These are phyloP conservation scores for Trametes versicolor DNA, from an alignment of 1,284 basidiomycete species.

Conservation along the genomic window DNA sequence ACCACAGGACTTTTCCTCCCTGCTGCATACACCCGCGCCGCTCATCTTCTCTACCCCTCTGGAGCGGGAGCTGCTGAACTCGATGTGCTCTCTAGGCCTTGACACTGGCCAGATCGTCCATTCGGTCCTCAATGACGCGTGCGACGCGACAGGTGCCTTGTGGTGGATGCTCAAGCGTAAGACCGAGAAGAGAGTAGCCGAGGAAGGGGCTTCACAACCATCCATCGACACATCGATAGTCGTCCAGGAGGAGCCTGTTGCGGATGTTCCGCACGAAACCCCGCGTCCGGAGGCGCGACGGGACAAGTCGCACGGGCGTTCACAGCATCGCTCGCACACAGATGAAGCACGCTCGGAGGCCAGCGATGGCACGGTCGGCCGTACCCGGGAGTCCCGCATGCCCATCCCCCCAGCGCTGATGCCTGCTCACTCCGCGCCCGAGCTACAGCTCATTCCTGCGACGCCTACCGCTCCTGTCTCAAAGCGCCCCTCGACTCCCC, in stretches of 20 bases:
- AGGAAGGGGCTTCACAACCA: slow-evolving; percentile 46
- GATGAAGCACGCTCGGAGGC: slow-evolving; percentile 31
- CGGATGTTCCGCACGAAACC: slow-evolving; percentile 3
- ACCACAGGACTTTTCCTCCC: slow-evolving; percentile 75
- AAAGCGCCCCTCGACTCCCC: slow-evolving; percentile 60
- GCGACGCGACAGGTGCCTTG: slow-evolving; percentile 89
- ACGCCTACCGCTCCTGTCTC: slow-evolving; percentile 67
- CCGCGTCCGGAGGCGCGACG: slow-evolving; percentile 22
- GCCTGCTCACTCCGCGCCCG: slow-evolving; percentile 53
- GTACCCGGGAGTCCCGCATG: slow-evolving; percentile 34
- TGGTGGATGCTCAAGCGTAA: slow-evolving; percentile 97
- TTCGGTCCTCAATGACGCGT: slow-evolving; percentile 91
- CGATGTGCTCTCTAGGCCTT: slow-evolving; percentile 82
- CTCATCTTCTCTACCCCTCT: slow-evolving; percentile 87
- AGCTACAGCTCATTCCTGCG: slow-evolving; percentile 75
- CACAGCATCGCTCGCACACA: slow-evolving; percentile 17
- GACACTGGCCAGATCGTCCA: slow-evolving; percentile 96
- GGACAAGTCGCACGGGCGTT: slow-evolving; percentile 27
- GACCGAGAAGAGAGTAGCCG: slow-evolving; percentile 69
- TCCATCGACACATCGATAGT: slow-evolving; percentile 25
- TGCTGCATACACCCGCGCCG: slow-evolving; percentile 77
- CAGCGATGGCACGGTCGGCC: slow-evolving; percentile 29
- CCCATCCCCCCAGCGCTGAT: slow-evolving; percentile 38
- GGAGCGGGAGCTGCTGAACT: slow-evolving; percentile 85
- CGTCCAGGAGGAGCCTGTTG: slow-evolving; percentile 33